Evolutionary conservation across 106 monocot genomes (phyloP).

Genomic region (Apostasia ramifera): DNA sequence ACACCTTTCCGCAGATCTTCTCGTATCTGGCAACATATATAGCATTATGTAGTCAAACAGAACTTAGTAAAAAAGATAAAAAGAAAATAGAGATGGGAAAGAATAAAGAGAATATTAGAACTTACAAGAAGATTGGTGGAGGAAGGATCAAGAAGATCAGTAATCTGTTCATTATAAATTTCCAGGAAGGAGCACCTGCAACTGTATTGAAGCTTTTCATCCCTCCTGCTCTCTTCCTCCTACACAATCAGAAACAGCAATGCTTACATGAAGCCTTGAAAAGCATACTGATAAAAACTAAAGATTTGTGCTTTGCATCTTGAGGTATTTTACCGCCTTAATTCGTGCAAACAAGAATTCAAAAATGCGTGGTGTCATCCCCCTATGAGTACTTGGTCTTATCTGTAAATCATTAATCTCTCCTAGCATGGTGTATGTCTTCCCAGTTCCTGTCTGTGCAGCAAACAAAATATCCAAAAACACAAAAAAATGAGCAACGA

Average conservation of each 20-base stretch:
- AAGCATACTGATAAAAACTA: conserved; percentile 1
- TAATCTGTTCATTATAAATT: conserved; percentile 97
- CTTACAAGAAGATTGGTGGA: conserved; percentile 80
- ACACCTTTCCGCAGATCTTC: conserved; percentile 75
- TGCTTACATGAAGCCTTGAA: conserved; percentile 7
- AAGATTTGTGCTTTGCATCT: neutral
- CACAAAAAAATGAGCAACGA: neutral
- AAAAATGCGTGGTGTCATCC: conserved; percentile 97
- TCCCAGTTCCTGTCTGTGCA: conserved; percentile 89
- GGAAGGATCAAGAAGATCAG: conserved; percentile 93
- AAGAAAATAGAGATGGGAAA: neutral
- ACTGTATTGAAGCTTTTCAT: conserved; percentile 81
- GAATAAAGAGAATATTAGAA: conserved; percentile 5
- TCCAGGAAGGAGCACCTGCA: conserved; percentile 96
- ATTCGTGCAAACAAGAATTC: conserved; percentile 97
- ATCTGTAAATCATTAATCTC: conserved; percentile 69
- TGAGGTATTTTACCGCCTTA: conserved; percentile 50
- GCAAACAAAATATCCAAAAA: conserved; percentile 9
- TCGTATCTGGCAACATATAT: conserved; percentile 42
- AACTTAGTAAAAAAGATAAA: neutral
- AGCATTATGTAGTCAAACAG: neutral
- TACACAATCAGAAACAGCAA: conserved; percentile 15
- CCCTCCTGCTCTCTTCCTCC: conserved; percentile 95
- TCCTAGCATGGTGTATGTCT: conserved; percentile 95
- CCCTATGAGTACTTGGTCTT: conserved; percentile 56